Evolutionary conservation across 495 filamentous ascomycete species (phyloP), one percentile per base, ranked within the genome.

Genomic region (Hypoxylon intermedium): DNA sequence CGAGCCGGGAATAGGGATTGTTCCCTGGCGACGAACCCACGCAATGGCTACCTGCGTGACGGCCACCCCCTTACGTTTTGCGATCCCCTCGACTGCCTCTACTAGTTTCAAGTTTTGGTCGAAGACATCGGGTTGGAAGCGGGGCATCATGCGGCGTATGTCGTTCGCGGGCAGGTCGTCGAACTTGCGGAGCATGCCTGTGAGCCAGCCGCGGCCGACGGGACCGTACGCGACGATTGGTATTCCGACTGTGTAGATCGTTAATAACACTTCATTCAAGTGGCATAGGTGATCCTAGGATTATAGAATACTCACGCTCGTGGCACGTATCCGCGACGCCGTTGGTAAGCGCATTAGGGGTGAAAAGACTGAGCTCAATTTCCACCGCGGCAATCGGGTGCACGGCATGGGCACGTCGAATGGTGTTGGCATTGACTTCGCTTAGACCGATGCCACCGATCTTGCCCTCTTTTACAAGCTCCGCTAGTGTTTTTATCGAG

Each of bases 391-490:
- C 56, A 19, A 76, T 56, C 16, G 65, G 75, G 19, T 69, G 62
- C 3, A 79, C 53, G 6, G 67, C 67, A 16, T 57, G 52, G 1
- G 74, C 75, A 3, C 70, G 72, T 16, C 72, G 71, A 18, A 77
- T 58, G 0, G 75, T 77, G 0, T 58, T 37, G 0, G 76, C 59
- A 5, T 68, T 67, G 11, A 63, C 63, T 19, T 71, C 67, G 5
- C 72, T 77, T 7, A 87, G 65, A 13, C 84, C 83, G 2, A 85
- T 67, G 30, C 79, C 66, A 0, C 72, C 67, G 47, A 86, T 84
- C 49, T 86, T 75, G 12, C 79, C 75, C 38, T 79, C 82, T 63
- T 87, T 80, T 9, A 91, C 79, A 38, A 82, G 83, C 11, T 66
- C 63, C 0, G 40, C 55, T 9, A 69, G 36, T 0, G 67, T 21